Percentiles rank a stretch among this genome's conserved stretches.
Evolutionary conservation across 768 basidiomycete species (phyloP).

Genomic region (Mycena filopes): DNA sequence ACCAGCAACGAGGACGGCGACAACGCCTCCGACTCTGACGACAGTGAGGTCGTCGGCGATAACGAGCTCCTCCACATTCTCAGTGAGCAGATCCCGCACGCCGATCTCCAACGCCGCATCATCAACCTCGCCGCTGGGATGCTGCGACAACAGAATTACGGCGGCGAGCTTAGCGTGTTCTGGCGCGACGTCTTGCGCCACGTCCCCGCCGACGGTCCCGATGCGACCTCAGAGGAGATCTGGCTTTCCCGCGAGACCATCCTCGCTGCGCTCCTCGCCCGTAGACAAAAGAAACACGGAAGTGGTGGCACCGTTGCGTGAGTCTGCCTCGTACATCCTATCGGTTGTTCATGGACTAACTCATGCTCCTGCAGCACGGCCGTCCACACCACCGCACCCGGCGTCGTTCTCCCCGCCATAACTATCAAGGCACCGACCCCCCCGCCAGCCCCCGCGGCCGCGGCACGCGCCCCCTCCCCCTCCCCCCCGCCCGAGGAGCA

Average conservation of each 20-base stretch:
- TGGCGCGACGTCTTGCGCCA: not conserved
- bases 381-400: not conserved
- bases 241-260: not conserved
- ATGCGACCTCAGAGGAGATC: not conserved
- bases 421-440: not conserved
- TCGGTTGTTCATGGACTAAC: not conserved
- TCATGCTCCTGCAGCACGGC: not conserved
- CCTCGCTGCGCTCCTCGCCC: not conserved
- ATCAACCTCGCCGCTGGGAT: not conserved
- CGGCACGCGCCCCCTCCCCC: not conserved
- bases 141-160: not conserved
- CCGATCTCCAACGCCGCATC: not conserved
- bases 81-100: not conserved
- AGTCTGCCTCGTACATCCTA: not conserved
- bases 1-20: too few species aligned
- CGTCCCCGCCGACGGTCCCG: not conserved
- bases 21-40: not conserved
- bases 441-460: too few species aligned
- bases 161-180: not conserved
- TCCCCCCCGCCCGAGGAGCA: not conserved
- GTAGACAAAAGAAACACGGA: conserved; percentile 1
- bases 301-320: not conserved
- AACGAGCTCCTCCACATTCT: not conserved
- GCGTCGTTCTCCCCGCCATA: not conserved
- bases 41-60: not conserved